Conservation (phyloP, 148 eudicot species). For the Agrostemma githago region DNA sequence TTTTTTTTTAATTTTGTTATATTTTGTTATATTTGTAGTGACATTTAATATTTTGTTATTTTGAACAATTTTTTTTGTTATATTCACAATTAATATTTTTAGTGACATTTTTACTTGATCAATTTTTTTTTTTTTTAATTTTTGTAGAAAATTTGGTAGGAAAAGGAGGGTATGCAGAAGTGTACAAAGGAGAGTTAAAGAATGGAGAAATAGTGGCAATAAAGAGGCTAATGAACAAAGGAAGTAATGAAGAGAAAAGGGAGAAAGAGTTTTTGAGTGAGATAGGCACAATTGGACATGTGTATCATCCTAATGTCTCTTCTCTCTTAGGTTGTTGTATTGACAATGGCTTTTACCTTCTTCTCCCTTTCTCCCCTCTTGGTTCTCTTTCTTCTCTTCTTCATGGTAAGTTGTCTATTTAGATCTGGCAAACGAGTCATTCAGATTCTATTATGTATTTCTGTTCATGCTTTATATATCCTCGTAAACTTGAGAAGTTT, state of each 20-base stretch:
- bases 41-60: too few relatives aligned
- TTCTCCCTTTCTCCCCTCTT: slow-evolving; percentile 69
- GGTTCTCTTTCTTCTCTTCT: slow-evolving; percentile 92
- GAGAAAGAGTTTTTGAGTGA: slow-evolving; percentile 91
- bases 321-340: slow-evolving; percentile 80
- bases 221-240: slow-evolving; percentile 51
- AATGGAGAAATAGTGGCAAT: slow-evolving; percentile 74
- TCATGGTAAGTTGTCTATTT: slow-evolving; percentile 46
- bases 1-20: not conserved
- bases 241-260: slow-evolving; percentile 59
- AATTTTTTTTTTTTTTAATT: not conserved
- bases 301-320: slow-evolving; percentile 76
- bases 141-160: slow-evolving; percentile 85
- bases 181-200: slow-evolving; percentile 61
- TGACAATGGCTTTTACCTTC: slow-evolving; percentile 72
- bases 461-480: too few relatives aligned
- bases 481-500: too few relatives aligned
- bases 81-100: too few relatives aligned
- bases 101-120: too few relatives aligned
- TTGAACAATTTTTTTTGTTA: too few relatives aligned
- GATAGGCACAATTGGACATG: slow-evolving; percentile 90
- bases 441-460: too few relatives aligned
- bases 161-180: slow-evolving; percentile 92
- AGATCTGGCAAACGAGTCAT: too few relatives aligned
- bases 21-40: too few relatives aligned